Evolutionary conservation across 2,329 filamentous ascomycete genomes (phyloP).

Genomic region (Sporothrix brasiliensis): DNA sequence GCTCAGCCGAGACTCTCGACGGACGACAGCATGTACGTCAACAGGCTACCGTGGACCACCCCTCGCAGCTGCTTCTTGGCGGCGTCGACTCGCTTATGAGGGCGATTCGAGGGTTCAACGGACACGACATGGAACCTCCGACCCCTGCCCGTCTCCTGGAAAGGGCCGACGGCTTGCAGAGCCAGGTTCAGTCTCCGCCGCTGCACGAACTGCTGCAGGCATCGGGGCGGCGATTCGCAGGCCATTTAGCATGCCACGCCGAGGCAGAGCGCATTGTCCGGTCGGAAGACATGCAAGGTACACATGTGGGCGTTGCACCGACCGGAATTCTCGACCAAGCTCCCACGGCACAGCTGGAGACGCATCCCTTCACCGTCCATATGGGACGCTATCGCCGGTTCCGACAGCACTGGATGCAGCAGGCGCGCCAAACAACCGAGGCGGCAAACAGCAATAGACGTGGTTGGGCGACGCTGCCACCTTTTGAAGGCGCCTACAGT

Average conservation of each 20-base stretch:
- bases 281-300: background rate
- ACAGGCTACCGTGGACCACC: background rate
- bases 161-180: background rate
- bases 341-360: background rate
- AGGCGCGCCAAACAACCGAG: conserved; percentile 32
- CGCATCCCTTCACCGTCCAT: conserved; percentile 33
- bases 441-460: background rate
- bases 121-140: background rate
- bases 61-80: conserved; percentile 17
- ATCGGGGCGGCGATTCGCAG: conserved; percentile 25
- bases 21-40: background rate
- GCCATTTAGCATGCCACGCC: background rate
- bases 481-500: conserved; percentile 29
- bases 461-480: conserved; percentile 37
- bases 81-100: conserved; percentile 15
- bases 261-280: background rate
- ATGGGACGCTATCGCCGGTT: conserved; percentile 34
- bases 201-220: conserved; percentile 22
- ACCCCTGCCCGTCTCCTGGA: background rate
- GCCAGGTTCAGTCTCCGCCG: background rate
- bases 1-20: background rate
- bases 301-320: background rate
- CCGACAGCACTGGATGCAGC: conserved; percentile 33
- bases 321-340: background rate
- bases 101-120: conserved; percentile 6